Evolutionary conservation across 495 filamentous ascomycete species (phyloP).

Genomic region (Xylaria longipes): DNA sequence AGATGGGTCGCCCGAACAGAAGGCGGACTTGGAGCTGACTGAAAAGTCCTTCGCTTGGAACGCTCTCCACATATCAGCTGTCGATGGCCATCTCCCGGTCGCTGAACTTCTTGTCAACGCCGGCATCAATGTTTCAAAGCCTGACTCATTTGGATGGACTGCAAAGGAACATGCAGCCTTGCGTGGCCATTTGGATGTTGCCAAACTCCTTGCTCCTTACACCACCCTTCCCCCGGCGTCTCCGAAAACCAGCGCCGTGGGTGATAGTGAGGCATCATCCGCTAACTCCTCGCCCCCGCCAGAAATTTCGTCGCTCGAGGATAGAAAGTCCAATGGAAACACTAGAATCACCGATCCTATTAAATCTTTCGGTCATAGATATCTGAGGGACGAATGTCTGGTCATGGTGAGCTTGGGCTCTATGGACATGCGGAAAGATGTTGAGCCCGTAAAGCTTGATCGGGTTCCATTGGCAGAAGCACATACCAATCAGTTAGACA

Average conservation of each 20-base stretch:
- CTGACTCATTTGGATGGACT: slow-evolving; percentile 92
- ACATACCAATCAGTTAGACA: slow-evolving; percentile 91
- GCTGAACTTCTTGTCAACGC: slow-evolving; percentile 74
- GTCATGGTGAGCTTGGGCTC: slow-evolving; percentile 91
- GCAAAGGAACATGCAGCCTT: slow-evolving; percentile 91
- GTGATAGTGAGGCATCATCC: slow-evolving; percentile 43
- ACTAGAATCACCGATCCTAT: slow-evolving; percentile 69
- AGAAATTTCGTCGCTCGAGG: slow-evolving; percentile 59
- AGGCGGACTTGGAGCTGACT: slow-evolving; percentile 74
- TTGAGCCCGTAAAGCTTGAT: slow-evolving; percentile 86
- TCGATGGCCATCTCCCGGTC: slow-evolving; percentile 79
- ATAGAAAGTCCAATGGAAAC: slow-evolving; percentile 52
- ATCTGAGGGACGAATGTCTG: slow-evolving; percentile 87
- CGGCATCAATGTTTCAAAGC: slow-evolving; percentile 72
- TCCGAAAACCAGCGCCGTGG: slow-evolving; percentile 23
- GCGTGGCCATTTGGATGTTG: slow-evolving; percentile 83
- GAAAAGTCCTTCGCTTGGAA: slow-evolving; percentile 94
- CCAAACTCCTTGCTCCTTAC: slow-evolving; percentile 62
- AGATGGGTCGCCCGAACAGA: slow-evolving; percentile 69
- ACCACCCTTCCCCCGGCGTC: slow-evolving; percentile 22
- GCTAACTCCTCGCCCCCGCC: slow-evolving; percentile 51
- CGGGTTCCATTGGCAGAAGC: slow-evolving; percentile 84
- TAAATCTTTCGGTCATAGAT: slow-evolving; percentile 95
- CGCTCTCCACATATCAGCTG: slow-evolving; percentile 86
- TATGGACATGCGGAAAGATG: slow-evolving; percentile 86